Evolutionary conservation across 805 yeast genomes (phyloP), one percentile per base, ranked within the genome.

Genomic region (Starmerella davenportii): DNA sequence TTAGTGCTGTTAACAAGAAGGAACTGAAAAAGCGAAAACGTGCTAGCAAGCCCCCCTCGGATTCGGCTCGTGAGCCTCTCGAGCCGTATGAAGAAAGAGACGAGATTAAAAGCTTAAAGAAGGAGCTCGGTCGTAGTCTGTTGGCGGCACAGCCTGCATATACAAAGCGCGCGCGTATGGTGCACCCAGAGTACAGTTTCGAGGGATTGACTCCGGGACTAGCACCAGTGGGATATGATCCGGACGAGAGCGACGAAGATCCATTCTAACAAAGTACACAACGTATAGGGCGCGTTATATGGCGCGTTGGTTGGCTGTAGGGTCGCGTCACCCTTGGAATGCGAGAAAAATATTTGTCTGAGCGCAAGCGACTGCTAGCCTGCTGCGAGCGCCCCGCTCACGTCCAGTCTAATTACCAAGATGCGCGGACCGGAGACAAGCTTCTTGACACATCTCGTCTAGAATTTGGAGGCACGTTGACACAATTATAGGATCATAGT

Each of bases 181-280:
- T 24, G 15, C 40, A 48, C 30, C 39, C 37, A 5, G 41, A 35
- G 16, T 7, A 34, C 3, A 7, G 25, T 2, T 47, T 45, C 39
- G 41, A 39, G 17, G 52, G 52, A 2, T 43, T 51, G 27, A 42
- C 52, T 4, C 53, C 54, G 1, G 54, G 54, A 7, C 46, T 51
- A 24, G 54, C 54, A 2, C 53, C 53, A 3, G 42, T 50, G 9
- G 54, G 51, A 23, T 48, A 51, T 42, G 50, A 51, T 18, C 51
- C 50, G 2, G 53, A 49, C 21, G 51, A 46, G 34, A 41, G 47
- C 36, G 52, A 48, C 18, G 48, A 42, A 13, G 53, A 50, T 21
- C 54, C 54, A 5, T 50, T 47, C 34, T 50, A 37, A 36, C 17
- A n/a, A n/a, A n/a, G n/a, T n/a, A n/a, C n/a, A n/a, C n/a, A n/a